Base-by-base conservation (phyloP, 2,329 filamentous ascomycete genomes). In the Neonectria punicea region DNA sequence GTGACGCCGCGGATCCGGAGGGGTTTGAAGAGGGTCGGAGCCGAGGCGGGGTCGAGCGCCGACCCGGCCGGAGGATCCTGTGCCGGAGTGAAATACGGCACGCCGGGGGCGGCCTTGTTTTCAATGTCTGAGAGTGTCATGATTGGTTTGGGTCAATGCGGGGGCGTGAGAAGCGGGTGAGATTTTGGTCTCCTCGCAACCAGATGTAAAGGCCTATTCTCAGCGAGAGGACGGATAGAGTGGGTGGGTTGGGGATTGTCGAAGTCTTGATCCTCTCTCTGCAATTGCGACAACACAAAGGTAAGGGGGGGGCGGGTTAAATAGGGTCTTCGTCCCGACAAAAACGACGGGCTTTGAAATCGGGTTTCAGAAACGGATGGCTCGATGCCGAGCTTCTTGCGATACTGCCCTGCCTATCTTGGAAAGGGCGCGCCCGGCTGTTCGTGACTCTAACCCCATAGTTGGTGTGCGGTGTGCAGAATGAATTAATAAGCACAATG, bases 21-120 rank as follows among this genome's bases (percentile, higher is more conserved):
- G 11, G 88, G 88, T 63, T 80, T 83, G 80, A 88, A 89, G 60
- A 89, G 79, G 5, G 85, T 88, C 36, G 86, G 86, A 7, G 83
- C 78, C 39, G 78, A 74, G 18, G 71, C 75, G 44, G 76, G 73
- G 60, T 80, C 71, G 14, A 83, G 69, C 11, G 84, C 79, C 9
- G 84, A 83, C 61, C 85, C 86, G n/a, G 81, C 79, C 0, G 84
- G 80, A 10, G 85, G 86, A 2, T 79, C 74, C 76, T 88, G 86
- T 0, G 76, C 80, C n/a, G 86, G 86, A 2, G 86, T 88, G 77
- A 82, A 88, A 76, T 80, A 89, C 51, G 85, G 81, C 51, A 81
- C 80, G 69, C 82, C 83, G 4, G 78, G 68, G 10, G 84, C 84
- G 55, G 79, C 75, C 67, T 81, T 78, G 73, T 78, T 80, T 47